Evolutionary conservation across 768 basidiomycete species (phyloP), one percentile per base, ranked within the genome.

Genomic region (Phaeotremella skinneri): DNA sequence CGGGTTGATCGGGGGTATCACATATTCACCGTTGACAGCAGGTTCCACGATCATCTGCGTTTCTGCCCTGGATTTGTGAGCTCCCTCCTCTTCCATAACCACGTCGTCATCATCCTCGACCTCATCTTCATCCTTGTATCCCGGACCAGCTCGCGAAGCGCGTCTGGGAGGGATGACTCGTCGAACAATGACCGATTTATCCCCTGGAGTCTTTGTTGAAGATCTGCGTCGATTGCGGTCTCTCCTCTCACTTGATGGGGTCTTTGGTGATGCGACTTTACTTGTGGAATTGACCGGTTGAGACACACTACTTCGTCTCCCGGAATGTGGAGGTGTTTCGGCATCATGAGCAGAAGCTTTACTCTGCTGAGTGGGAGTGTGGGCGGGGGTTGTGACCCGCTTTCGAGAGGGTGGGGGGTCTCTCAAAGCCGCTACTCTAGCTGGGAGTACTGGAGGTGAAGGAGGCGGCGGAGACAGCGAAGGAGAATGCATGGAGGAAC

Each of bases 371-470:
- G n/a, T n/a, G n/a, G n/a, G n/a, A n/a, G n/a, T n/a, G n/a, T n/a
- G n/a, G n/a, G n/a, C n/a, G n/a, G n/a, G n/a, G n/a, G n/a, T n/a
- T n/a, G n/a, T n/a, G n/a, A n/a, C n/a, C n/a, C n/a, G n/a, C 37
- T 39, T 39, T 9, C 37, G 37, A 14, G 11, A 21, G 17, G 55
- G 42, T 6, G 59, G 20, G 3, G 55, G 49, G 26, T 66, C 69
- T 23, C 64, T 61, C 2, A 67, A 49, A 14, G 63, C 66, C 9
- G 67, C 64, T 3, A 70, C 63, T 43, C 69, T 47, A 20, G 59
- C 58, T 7, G 69, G 63, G 9, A 65, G 43, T 45, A 52, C 30
- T 6, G 69, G 66, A 6, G 43, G 21, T 45, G 13, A 11, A 9
- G 43, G 21, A 13, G 43, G 43, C 4, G 69, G 61, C 17, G 66